Evolutionary conservation across 2,329 filamentous ascomycete species (phyloP).

Genomic region (Chrysoporthe cubensis): DNA sequence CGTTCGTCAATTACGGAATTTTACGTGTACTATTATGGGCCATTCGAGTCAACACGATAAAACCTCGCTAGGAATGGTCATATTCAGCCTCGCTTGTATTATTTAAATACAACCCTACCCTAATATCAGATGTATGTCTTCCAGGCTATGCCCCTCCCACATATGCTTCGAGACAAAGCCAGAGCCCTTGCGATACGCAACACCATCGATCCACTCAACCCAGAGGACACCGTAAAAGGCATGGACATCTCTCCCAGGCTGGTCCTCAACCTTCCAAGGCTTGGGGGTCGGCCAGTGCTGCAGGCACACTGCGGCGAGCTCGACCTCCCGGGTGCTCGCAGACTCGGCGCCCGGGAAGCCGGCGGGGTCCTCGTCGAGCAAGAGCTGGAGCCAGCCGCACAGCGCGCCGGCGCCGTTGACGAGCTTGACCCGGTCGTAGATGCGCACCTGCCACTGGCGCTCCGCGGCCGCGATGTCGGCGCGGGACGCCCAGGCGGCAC

Average conservation of each 20-base stretch:
- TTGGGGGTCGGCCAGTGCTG: not conserved
- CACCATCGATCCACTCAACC: not conserved
- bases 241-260: not conserved
- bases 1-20: no score
- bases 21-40: no score
- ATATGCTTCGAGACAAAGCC: conserved; percentile 20
- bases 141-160: not conserved
- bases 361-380: not conserved
- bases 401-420: not conserved
- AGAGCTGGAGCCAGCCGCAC: not conserved
- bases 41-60: no score
- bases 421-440: conserved; percentile 2
- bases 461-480: not conserved
- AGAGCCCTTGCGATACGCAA: conserved; percentile 11
- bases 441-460: not conserved
- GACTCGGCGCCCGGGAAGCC: not conserved
- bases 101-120: not conserved
- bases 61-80: no score
- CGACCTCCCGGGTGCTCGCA: not conserved
- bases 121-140: not conserved
- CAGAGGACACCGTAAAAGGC: conserved; percentile 14
- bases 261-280: not conserved
- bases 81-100: not conserved
- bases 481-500: not conserved
- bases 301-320: not conserved